Base-by-base conservation (phyloP, 116 monocot species). In the Thalassia testudinum region DNA sequence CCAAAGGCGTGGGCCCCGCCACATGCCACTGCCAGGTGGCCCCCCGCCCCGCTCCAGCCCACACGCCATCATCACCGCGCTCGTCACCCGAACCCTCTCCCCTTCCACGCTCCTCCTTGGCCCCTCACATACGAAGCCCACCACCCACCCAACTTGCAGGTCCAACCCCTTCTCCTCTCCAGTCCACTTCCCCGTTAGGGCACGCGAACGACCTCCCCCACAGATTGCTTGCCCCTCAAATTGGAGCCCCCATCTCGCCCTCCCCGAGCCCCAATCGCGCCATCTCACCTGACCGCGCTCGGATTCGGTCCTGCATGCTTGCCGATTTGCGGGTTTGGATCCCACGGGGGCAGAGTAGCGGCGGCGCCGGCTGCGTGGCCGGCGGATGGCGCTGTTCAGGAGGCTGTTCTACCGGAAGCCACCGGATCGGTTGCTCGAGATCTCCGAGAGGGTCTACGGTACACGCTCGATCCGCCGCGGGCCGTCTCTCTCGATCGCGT, bases 381-480 rank as follows among this genome's bases (percentile, higher is more conserved):
- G 70, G 59, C 67, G 65, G 75, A 97, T 97, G 95, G 95, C 89
- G 50, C 85, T 97, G 43, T 88, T 97, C 70, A 69, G 88, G 74
- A 76, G 95, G 72, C 67, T 97, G 27, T 97, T 97, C 66, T 88
- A 85, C 55, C 58, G 85, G 59, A 97, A 88, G 70, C 95, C 89
- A 18, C 95, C 95, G 25, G 95, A 97, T 74, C 79, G 68, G 47
- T 85, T 97, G 26, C 72, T 97, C 11, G 95, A 97, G 70, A 97
- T 97, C 59, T 77, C 82, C n/a, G 95, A 88, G 47, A 68, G 89
- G 49, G 85, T 97, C 47, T 88, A 88, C 60, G 95, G 95, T 97
- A 83, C 23, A 4, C 21, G 11, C 4, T 17, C 21, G 13, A 10
- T 24, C 47, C 29, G 17, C 15, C 10, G 45, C 45, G 40, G 11